A percentile compares a stretch with the other conserved stretches of the same genome.
Conservation (phyloP, 768 basidiomycete genomes). For the Obba rivulosa region DNA sequence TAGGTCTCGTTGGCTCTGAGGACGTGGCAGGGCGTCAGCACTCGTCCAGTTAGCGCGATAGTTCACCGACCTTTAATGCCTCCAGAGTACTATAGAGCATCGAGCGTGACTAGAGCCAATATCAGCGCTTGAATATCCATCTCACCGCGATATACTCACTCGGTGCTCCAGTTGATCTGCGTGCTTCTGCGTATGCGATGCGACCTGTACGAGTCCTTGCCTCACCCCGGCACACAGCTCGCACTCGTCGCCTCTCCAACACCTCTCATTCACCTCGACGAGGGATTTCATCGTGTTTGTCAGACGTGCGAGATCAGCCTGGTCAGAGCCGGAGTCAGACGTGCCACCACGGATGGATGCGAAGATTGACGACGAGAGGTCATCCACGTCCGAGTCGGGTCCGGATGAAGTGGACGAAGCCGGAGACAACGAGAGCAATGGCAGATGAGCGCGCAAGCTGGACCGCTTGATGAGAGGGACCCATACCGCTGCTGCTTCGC, state of each 20-base stretch:
- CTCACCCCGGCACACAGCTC: slow-evolving; percentile 76
- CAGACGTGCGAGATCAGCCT: slow-evolving; percentile 80
- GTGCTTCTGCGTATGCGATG: slow-evolving; percentile 61
- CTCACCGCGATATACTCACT: slow-evolving; percentile 35
- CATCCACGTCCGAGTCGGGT: slow-evolving; percentile 5
- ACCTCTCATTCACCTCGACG: slow-evolving; percentile 71
- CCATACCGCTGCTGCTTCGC: slow-evolving; percentile 91
- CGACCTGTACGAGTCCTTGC: slow-evolving; percentile 61
- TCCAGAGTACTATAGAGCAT: slow-evolving; percentile 70
- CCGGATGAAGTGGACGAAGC: slow-evolving; percentile 18
- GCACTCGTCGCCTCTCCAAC: slow-evolving; percentile 82
- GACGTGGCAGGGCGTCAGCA: too few species aligned
- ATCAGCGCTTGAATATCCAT: slow-evolving; percentile 1
- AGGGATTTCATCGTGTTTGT: slow-evolving; percentile 79
- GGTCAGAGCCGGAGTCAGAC: slow-evolving; percentile 21
- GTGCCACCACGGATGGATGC: slow-evolving; percentile 20
- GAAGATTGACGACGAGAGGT: background rate
- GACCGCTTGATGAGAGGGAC: slow-evolving; percentile 50
- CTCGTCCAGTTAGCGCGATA: background rate
- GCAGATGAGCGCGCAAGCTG: slow-evolving; percentile 67
- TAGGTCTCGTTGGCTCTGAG: slow-evolving; percentile 75
- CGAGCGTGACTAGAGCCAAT: slow-evolving; percentile 47
- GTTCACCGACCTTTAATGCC: slow-evolving; percentile 60
- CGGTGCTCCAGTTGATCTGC: slow-evolving; percentile 71
- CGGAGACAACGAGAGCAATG: slow-evolving; percentile 39